Conservation (phyloP, 805 yeast genomes). For the Gaillardinia entomophila region DNA sequence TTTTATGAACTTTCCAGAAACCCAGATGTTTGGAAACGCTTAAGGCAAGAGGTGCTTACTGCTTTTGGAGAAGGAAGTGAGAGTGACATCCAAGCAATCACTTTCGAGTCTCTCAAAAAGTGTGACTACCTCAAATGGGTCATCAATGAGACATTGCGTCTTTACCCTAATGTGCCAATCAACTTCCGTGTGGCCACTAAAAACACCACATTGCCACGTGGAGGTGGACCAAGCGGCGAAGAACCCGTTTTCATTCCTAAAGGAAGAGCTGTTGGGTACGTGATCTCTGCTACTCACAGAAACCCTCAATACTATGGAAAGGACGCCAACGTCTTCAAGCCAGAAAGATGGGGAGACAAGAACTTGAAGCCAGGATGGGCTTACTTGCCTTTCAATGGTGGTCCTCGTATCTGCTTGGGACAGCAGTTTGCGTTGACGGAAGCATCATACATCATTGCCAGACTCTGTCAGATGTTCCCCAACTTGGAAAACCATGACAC, state of each 20-base stretch:
- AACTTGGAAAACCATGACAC: conserved; percentile 6
- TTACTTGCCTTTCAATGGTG: conserved; percentile 17
- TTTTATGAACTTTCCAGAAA: conserved; percentile 27
- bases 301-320: conserved; percentile 29
- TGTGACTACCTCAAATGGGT: conserved; percentile 26
- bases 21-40: conserved; percentile 22
- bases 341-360: conserved; percentile 42
- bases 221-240: conserved; percentile 19
- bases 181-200: conserved; percentile 25
- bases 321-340: conserved; percentile 39
- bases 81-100: conserved; percentile 15
- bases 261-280: conserved; percentile 8
- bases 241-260: conserved; percentile 10
- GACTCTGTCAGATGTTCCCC: conserved; percentile 13
- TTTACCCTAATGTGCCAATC: conserved; percentile 30
- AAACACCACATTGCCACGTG: conserved; percentile 28
- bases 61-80: conserved; percentile 20
- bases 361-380: conserved; percentile 19
- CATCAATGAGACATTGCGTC: conserved; percentile 25
- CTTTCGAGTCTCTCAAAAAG: conserved; percentile 28
- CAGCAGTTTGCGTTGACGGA: conserved; percentile 20
- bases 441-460: conserved; percentile 12
- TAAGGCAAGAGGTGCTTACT: conserved; percentile 19
- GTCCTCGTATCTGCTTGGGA: conserved; percentile 19
- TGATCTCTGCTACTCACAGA: conserved; percentile 9